A percentile compares a stretch with the other conserved stretches of the same genome.
Evolutionary conservation across 2,329 filamentous ascomycete species (phyloP).

Genomic region (Fusarium globosum): DNA sequence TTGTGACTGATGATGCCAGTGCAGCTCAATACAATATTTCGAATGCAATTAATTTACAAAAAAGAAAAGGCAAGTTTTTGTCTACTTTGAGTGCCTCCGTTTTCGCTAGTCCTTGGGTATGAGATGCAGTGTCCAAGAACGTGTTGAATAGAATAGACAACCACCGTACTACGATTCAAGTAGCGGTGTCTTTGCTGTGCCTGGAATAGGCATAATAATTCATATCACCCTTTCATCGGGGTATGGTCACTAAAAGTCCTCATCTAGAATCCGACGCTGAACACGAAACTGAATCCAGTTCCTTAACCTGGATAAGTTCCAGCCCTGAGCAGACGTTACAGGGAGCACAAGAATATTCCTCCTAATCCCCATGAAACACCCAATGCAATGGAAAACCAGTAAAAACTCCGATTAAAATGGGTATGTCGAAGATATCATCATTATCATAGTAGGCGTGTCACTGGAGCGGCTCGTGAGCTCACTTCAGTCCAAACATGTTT

Average conservation of each 20-base stretch:
- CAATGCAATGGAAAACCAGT: constrained; percentile 42
- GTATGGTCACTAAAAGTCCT: constrained; percentile 34
- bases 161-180: constrained; percentile 5
- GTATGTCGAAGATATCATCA: constrained; percentile 48
- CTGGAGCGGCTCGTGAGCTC: constrained; percentile 8
- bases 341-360: constrained; percentile 26
- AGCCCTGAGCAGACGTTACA: constrained; percentile 21
- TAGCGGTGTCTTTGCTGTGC: constrained; percentile 10
- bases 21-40: constrained; percentile 19
- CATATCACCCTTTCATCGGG: background rate
- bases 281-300: constrained; percentile 12
- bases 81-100: background rate
- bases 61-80: background rate
- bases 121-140: constrained; percentile 27
- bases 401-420: constrained; percentile 50
- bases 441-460: constrained; percentile 44
- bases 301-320: constrained; percentile 5
- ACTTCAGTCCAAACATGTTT: constrained; percentile 73
- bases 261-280: constrained; percentile 23
- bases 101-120: constrained; percentile 16
- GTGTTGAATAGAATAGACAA: constrained; percentile 26
- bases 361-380: constrained; percentile 29
- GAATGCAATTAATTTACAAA: constrained; percentile 9
- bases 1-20: constrained; percentile 10
- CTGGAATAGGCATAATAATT: constrained; percentile 15